Percentiles rank a stretch among this genome's conserved stretches.
phyloP scores from a whole-genome alignment of 768 basidiomycete genomes.

The Cyclocybe aegerita region DNA sequence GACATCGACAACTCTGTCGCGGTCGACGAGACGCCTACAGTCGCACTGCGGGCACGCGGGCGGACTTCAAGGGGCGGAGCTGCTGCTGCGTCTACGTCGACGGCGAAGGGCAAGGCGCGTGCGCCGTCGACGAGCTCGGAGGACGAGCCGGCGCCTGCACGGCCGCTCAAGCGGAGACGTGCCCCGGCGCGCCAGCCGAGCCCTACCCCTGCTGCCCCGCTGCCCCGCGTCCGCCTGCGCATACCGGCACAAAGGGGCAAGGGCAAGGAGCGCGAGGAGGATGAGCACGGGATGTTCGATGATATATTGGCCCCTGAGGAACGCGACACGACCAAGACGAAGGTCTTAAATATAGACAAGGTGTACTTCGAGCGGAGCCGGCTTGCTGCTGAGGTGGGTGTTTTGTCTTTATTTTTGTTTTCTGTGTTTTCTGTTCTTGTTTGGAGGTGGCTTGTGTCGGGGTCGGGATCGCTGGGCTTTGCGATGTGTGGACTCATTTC shows the following conservation, averaged over 20 bases:
- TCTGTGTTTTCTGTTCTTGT: constrained; percentile 2
- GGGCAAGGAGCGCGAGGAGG: constrained; percentile 69
- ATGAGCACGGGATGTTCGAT: constrained; percentile 74
- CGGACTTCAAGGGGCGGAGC: too few relatives aligned
- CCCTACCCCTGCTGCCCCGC: constrained; percentile 25
- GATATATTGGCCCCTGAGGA: constrained; percentile 71
- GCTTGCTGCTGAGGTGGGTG: constrained; percentile 69
- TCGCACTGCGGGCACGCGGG: not conserved
- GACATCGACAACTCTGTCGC: constrained; percentile 32
- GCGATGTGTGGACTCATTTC: not conserved
- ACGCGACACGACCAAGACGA: constrained; percentile 71
- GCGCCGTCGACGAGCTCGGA: constrained; percentile 25
- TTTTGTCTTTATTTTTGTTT: constrained; percentile 1
- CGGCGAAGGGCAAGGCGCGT: constrained; percentile 17
- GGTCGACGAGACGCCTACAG: constrained; percentile 21
- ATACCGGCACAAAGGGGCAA: constrained; percentile 60
- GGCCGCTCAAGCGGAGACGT: constrained; percentile 46
- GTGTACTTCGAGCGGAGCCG: constrained; percentile 72
- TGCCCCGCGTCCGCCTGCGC: constrained; percentile 51
- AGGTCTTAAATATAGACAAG: constrained; percentile 60
- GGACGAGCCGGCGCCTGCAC: constrained; percentile 29
- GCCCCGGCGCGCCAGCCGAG: constrained; percentile 20
- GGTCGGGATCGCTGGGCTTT: too few relatives aligned
- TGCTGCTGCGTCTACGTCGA: constrained; percentile 19
- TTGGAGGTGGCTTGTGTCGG: too few relatives aligned